These are phyloP conservation scores for Nigrograna mackinnonii DNA, from an alignment of 2,329 filamentous ascomycete species.

Conservation along the genomic window DNA sequence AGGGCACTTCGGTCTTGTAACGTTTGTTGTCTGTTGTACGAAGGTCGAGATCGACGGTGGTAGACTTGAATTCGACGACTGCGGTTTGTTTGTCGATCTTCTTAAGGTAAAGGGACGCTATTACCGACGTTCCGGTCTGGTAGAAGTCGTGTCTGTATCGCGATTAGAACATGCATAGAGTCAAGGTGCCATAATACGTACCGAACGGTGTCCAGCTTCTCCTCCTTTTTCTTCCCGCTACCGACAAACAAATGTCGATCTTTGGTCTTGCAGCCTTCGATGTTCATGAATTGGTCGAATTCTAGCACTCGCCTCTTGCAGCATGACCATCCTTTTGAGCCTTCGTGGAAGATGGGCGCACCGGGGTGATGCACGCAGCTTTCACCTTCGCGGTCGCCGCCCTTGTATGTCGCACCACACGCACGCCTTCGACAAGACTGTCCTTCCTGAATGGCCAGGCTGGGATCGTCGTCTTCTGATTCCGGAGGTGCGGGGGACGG, in stretches of 20 bases:
- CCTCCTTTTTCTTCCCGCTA: conserved; percentile 72
- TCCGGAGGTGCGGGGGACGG: conserved; percentile 36
- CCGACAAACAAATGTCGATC: conserved; percentile 82
- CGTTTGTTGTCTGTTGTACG: conserved; percentile 86
- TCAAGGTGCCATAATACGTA: conserved; percentile 39
- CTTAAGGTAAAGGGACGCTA: conserved; percentile 92
- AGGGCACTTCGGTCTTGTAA: conserved; percentile 72
- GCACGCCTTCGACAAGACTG: conserved; percentile 76
- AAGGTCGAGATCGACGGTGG: conserved; percentile 74
- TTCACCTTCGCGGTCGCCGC: conserved; percentile 62
- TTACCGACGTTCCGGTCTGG: conserved; percentile 83
- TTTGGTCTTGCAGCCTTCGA: conserved; percentile 87
- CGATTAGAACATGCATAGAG: conserved; percentile 6
- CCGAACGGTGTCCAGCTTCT: conserved; percentile 78
- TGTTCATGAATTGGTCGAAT: conserved; percentile 97
- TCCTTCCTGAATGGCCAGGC: conserved; percentile 71
- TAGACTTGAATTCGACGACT: conserved; percentile 68
- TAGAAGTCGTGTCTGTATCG: conserved; percentile 80
- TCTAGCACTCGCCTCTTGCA: conserved; percentile 94
- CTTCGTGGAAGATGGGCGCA: conserved; percentile 92
- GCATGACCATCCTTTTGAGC: conserved; percentile 95
- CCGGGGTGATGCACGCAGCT: conserved; percentile 89
- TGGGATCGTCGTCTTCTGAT: conserved; percentile 80
- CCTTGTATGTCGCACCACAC: conserved; percentile 70
- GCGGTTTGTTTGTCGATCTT: conserved; percentile 88